A percentile compares a stretch with the other conserved stretches of the same genome.
These are phyloP conservation scores for Mikania micrantha DNA, from an alignment of 129 eudicot species.

Conservation along the genomic window DNA sequence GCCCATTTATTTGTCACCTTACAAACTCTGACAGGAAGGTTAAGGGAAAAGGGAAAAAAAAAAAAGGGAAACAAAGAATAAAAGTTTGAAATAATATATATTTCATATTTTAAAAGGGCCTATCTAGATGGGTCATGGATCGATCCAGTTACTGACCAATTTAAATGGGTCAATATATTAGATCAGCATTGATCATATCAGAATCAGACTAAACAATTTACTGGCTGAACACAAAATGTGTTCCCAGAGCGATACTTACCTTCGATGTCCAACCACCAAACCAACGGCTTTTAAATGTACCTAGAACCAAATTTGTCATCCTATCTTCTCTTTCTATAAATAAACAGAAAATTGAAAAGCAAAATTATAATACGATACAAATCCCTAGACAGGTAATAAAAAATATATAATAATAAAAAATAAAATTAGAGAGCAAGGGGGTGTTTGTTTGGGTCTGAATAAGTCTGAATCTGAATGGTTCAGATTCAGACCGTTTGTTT, in stretches of 20 bases:
- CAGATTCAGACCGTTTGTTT: no score
- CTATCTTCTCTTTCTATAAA: constrained; percentile 28
- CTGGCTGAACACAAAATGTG: neutral
- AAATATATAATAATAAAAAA: no score
- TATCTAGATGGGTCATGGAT: neutral
- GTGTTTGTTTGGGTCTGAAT: no score
- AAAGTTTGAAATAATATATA: neutral
- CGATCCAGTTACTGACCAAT: neutral
- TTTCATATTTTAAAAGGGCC: neutral
- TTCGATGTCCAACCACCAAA: constrained; percentile 76
- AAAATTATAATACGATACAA: neutral
- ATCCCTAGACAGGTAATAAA: neutral
- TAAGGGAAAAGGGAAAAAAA: no score
- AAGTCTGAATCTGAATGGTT: no score
- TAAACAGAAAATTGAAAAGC: neutral
- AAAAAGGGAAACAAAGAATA: neutral
- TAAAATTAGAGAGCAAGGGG: no score
- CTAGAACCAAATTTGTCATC: constrained; percentile 14
- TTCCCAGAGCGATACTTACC: constrained; percentile 30
- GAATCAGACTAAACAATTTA: neutral
- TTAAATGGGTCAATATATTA: neutral
- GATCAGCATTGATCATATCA: neutral
- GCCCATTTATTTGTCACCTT: neutral
- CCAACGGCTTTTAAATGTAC: constrained; percentile 75
- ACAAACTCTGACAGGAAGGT: neutral